A percentile compares a stretch with the other conserved stretches of the same genome.
Evolutionary conservation across 2,329 filamentous ascomycete species (phyloP).

Genomic region (Diplodia scrobiculata): DNA sequence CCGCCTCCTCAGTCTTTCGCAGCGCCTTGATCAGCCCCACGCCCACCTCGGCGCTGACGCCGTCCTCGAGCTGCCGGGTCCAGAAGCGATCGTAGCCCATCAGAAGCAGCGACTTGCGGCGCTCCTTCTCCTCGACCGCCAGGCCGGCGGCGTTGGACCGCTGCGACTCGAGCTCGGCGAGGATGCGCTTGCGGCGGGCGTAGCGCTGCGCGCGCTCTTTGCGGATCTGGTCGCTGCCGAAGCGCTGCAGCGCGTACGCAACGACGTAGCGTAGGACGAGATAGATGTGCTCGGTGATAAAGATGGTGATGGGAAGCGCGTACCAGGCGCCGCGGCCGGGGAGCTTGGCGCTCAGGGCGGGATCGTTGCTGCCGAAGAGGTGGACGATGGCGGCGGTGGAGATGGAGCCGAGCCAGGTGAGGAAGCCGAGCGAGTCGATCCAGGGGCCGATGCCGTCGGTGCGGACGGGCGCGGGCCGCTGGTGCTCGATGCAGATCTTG

Average conservation of each 20-base stretch:
- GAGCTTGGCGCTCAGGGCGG: conserved; percentile 26
- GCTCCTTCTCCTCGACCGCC: conserved; percentile 35
- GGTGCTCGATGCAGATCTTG: conserved; percentile 41
- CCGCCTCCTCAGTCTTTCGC: conserved; percentile 31
- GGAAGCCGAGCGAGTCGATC: conserved; percentile 39
- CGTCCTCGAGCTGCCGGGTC: conserved; percentile 38
- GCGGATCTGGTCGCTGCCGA: conserved; percentile 40
- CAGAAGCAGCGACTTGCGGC: conserved; percentile 40
- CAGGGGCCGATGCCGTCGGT: conserved; percentile 42
- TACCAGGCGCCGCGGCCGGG: conserved; percentile 35
- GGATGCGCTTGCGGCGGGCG: conserved; percentile 36
- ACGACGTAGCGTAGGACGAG: conserved; percentile 38
- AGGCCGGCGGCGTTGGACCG: conserved; percentile 30
- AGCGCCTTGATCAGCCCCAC: conserved; percentile 37
- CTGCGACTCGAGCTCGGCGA: conserved; percentile 37
- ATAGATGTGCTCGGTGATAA: conserved; percentile 42
- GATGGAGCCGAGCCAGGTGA: conserved; percentile 42
- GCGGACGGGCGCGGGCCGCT: conserved; percentile 37
- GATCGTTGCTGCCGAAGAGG: conserved; percentile 32
- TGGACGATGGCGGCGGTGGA: conserved; percentile 42
- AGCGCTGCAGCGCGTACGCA: conserved; percentile 35
- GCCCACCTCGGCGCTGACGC: conserved; percentile 35
- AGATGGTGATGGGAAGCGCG: conserved; percentile 38
- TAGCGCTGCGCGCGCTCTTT: conserved; percentile 36
- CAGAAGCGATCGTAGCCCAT: conserved; percentile 40